Conservation (phyloP, 306 rosid genomes). For the Cucumis hystrix region DNA sequence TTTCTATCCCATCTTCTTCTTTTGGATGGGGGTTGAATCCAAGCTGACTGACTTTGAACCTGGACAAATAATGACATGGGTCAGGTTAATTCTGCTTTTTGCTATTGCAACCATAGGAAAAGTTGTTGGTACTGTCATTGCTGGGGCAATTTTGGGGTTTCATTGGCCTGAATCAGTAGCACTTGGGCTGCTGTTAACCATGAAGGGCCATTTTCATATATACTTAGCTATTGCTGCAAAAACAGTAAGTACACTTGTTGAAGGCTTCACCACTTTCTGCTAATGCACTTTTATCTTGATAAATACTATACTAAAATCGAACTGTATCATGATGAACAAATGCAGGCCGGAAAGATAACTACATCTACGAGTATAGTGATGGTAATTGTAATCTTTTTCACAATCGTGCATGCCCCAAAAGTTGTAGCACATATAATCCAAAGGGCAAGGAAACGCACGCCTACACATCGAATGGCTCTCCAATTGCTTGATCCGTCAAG, state of each 20-base stretch:
- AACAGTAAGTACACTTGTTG: conserved; percentile 35
- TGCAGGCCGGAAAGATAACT: conserved; percentile 26
- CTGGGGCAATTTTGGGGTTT: conserved; percentile 59
- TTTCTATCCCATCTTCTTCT: conserved; percentile 72
- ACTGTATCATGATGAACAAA: conserved; percentile 3
- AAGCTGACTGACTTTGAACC: conserved; percentile 24
- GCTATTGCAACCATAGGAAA: conserved; percentile 38
- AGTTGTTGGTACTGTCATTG: conserved; percentile 49
- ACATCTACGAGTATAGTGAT: conserved; percentile 36
- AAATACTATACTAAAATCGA: not conserved
- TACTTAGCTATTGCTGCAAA: conserved; percentile 64
- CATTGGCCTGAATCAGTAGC: conserved; percentile 82
- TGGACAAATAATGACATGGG: conserved; percentile 34
- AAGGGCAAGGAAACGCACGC: conserved; percentile 58
- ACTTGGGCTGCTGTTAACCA: conserved; percentile 64
- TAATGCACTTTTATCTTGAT: not conserved
- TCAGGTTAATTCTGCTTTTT: conserved; percentile 24
- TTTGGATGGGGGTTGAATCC: conserved; percentile 85
- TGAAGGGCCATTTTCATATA: conserved; percentile 85
- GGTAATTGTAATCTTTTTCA: conserved; percentile 44
- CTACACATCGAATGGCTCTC: conserved; percentile 63
- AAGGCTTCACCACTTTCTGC: conserved; percentile 3
- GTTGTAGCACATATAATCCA: conserved; percentile 65
- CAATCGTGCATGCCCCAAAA: conserved; percentile 53
- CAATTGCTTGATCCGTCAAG: conserved; percentile 47